Percentiles rank a stretch among this genome's conserved stretches.
phyloP scores from a whole-genome alignment of 192 early-diverging fungal species.

The Linnemannia hyalina region DNA sequence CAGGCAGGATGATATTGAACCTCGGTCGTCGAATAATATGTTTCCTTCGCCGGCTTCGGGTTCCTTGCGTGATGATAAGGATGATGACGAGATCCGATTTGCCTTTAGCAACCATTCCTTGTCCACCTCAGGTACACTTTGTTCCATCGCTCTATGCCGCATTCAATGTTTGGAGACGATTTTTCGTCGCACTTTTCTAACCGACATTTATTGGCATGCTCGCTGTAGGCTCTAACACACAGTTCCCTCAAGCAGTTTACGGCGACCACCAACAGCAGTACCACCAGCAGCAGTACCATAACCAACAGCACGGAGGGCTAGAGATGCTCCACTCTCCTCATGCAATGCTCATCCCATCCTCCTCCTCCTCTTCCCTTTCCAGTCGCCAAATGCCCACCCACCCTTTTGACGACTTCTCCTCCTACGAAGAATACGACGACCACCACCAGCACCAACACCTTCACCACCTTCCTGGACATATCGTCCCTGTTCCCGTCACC shows the following conservation, averaged over 20 bases:
- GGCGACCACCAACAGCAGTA: background rate
- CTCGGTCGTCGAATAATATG: background rate
- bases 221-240: background rate
- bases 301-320: background rate
- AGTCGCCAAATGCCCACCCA: conserved; percentile 7
- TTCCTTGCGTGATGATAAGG: conserved; percentile 29
- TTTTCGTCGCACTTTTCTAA: background rate
- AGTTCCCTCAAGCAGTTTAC: background rate
- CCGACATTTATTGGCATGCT: background rate
- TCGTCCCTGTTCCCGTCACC: background rate
- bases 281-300: background rate
- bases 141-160: background rate
- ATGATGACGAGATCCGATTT: conserved; percentile 20
- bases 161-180: background rate
- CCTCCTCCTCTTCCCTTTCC: background rate
- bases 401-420: background rate
- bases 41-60: conserved; percentile 36
- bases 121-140: background rate
- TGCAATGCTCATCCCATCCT: conserved; percentile 19
- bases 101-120: background rate
- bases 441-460: background rate
- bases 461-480: background rate
- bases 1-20: conserved; percentile 47
- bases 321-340: conserved; percentile 12
- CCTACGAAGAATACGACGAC: background rate